A percentile compares a stretch with the other conserved stretches of the same genome.
phyloP scores from a whole-genome alignment of 2,329 filamentous ascomycete species.

The Ilyonectria mors-panacis region DNA sequence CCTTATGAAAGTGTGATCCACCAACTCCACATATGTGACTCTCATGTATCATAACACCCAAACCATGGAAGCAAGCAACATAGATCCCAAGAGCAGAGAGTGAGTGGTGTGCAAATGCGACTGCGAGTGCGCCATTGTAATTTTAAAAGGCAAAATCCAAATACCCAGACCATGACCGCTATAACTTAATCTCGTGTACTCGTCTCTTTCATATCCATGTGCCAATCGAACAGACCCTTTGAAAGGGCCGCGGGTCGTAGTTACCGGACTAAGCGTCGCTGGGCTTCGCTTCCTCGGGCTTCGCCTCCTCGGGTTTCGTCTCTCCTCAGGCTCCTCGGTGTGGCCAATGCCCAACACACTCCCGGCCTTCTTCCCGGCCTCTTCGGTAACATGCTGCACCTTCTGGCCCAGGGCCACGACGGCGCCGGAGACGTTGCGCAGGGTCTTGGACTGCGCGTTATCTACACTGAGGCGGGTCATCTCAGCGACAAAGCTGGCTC shows the following conservation, averaged over 20 bases:
- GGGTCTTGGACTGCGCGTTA: constrained; percentile 56
- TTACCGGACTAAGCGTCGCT: constrained; percentile 21
- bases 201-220: constrained; percentile 38
- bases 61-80: background rate
- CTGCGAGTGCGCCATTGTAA: constrained; percentile 24
- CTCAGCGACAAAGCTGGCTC: constrained; percentile 90
- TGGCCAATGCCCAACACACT: constrained; percentile 33
- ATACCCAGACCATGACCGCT: constrained; percentile 45
- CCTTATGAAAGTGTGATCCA: too few relatives aligned
- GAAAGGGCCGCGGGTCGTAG: constrained; percentile 17
- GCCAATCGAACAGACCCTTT: constrained; percentile 30
- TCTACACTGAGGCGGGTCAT: constrained; percentile 70
- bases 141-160: constrained; percentile 29
- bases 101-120: background rate
- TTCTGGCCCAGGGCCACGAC: constrained; percentile 53
- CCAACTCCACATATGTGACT: background rate
- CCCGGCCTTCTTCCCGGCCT: constrained; percentile 40
- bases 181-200: constrained; percentile 42
- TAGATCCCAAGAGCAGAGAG: background rate
- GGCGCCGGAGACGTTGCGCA: constrained; percentile 59
- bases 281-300: constrained; percentile 32
- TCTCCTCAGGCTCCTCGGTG: constrained; percentile 37
- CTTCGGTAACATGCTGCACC: constrained; percentile 43
- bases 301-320: constrained; percentile 14
- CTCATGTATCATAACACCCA: background rate